These are phyloP conservation scores for Polygonum aviculare DNA, from an alignment of 148 eudicot genomes.

Conservation along the genomic window DNA sequence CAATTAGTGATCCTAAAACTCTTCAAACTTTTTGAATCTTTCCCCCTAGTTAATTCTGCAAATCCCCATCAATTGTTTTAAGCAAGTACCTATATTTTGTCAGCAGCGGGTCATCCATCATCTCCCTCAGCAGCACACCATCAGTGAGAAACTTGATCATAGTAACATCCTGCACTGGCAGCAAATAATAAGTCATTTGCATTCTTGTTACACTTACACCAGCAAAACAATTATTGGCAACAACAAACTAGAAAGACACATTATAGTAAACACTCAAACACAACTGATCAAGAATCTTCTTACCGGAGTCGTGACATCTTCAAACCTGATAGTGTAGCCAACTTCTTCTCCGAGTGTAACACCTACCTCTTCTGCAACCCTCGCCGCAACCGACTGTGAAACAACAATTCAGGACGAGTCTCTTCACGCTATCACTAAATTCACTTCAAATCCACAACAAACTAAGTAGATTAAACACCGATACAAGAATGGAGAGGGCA, in stretches of 20 bases:
- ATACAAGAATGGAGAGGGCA: slow-evolving; percentile 1
- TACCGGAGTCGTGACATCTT: slow-evolving; percentile 68
- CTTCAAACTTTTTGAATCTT: background rate
- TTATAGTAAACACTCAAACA: background rate
- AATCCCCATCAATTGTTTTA: background rate
- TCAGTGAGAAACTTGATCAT: slow-evolving; percentile 91
- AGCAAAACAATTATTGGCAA: background rate
- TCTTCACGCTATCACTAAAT: background rate
- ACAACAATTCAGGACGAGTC: background rate
- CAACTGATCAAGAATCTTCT: slow-evolving; percentile 1
- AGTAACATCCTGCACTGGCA: slow-evolving; percentile 70
- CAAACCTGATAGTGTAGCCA: slow-evolving; percentile 96
- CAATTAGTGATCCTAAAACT: background rate
- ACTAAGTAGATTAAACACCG: background rate
- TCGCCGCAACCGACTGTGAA: slow-evolving; percentile 74
- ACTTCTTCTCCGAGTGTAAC: slow-evolving; percentile 98
- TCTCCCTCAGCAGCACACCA: slow-evolving; percentile 92
- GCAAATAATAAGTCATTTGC: slow-evolving; percentile 16
- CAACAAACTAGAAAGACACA: background rate
- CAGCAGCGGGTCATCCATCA: slow-evolving; percentile 98
- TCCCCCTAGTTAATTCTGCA: background rate
- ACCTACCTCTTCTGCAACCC: slow-evolving; percentile 97
- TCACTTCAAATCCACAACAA: background rate
- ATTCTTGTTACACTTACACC: background rate
- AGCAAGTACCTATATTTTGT: slow-evolving; percentile 64